phyloP scores from a whole-genome alignment of 495 filamentous ascomycete species.

The Talaromyces wortmannii region DNA sequence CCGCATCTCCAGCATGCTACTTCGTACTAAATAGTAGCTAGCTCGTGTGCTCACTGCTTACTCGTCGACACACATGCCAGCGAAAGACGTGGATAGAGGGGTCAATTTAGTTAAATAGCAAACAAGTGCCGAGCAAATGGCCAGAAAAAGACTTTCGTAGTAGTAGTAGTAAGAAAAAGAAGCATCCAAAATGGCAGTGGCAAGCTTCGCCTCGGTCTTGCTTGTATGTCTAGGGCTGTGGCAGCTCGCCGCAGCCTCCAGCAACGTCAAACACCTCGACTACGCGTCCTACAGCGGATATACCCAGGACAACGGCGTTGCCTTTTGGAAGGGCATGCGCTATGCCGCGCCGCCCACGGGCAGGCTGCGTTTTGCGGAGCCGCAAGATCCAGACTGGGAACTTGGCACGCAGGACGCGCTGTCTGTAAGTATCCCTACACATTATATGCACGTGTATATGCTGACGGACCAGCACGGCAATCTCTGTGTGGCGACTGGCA shows the following conservation, averaged over 20 bases:
- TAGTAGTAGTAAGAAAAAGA: too few relatives aligned
- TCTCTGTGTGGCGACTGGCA: slow-evolving; percentile 44
- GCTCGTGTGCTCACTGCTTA: too few relatives aligned
- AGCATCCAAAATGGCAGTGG: too few relatives aligned
- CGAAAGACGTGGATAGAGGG: too few relatives aligned
- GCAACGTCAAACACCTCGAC: neutral
- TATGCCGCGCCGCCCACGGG: slow-evolving; percentile 56
- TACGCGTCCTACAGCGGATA: slow-evolving; percentile 2
- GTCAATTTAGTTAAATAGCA: too few relatives aligned
- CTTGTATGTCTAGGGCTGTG: neutral
- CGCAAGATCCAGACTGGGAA: slow-evolving; percentile 42
- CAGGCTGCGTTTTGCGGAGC: slow-evolving; percentile 51
- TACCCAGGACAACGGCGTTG: slow-evolving; percentile 33
- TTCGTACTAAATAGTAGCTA: too few relatives aligned
- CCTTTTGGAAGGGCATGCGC: slow-evolving; percentile 60
- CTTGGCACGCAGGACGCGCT: slow-evolving; percentile 35
- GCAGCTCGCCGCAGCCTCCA: neutral
- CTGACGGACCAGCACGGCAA: slow-evolving; percentile 30
- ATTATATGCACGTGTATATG: neutral
- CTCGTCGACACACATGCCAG: too few relatives aligned
- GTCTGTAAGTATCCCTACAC: slow-evolving; percentile 23
- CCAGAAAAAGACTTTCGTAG: too few relatives aligned
- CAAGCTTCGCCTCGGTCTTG: too few relatives aligned
- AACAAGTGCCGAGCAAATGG: too few relatives aligned
- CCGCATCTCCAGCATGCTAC: too few relatives aligned